These are phyloP conservation scores for Phytophthora ohioensis DNA, from an alignment of 352 stramenopile species.

Conservation along the genomic window DNA sequence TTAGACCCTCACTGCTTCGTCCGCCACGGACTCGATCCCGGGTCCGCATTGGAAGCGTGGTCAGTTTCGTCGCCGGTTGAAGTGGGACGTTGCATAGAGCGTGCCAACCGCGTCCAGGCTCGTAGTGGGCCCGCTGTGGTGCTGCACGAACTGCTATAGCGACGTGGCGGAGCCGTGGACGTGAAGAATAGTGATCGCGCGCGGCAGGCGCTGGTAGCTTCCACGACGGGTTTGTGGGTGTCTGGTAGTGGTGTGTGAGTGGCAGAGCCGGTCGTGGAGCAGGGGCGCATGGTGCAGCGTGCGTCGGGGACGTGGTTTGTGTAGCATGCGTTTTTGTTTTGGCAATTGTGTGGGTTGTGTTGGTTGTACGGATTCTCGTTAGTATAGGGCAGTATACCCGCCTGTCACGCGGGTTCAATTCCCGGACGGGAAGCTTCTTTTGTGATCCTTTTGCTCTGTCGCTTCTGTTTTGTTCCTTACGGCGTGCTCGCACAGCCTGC, in stretches of 20 bases:
- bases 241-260: too few relatives aligned
- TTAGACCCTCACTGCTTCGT: too few relatives aligned
- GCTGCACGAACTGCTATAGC: too few relatives aligned
- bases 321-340: constrained; percentile 1
- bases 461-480: background rate
- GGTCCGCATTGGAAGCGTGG: background rate
- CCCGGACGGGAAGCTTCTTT: constrained; percentile 34
- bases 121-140: too few relatives aligned
- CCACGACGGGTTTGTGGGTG: too few relatives aligned
- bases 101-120: background rate
- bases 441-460: background rate
- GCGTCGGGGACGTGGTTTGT: background rate
- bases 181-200: too few relatives aligned
- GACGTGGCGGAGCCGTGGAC: background rate
- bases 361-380: constrained; percentile 29
- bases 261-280: too few relatives aligned
- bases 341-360: background rate
- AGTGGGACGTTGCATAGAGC: background rate
- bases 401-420: constrained; percentile 39
- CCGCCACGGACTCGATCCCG: too few relatives aligned
- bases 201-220: too few relatives aligned
- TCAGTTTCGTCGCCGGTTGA: background rate
- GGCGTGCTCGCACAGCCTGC: background rate
- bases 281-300: background rate
- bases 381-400: constrained; percentile 38